These are phyloP conservation scores for Botrytis porri DNA, from an alignment of 2,329 filamentous ascomycete species.

Conservation along the genomic window DNA sequence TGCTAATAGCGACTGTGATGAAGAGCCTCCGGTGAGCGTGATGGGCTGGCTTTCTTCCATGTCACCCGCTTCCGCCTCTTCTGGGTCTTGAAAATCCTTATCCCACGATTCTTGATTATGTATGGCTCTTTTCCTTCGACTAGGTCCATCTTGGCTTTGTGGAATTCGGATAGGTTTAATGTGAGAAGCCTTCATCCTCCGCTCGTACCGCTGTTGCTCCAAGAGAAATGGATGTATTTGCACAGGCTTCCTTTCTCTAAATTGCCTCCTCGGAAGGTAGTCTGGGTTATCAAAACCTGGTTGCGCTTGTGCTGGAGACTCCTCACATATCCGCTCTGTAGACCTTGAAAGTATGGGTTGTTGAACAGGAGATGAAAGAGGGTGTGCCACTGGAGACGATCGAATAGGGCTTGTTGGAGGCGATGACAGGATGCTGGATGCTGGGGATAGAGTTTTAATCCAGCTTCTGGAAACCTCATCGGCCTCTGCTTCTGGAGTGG, in stretches of 20 bases:
- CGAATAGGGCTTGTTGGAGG: slow-evolving; percentile 22
- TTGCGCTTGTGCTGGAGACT: not conserved
- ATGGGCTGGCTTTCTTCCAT: slow-evolving; percentile 31
- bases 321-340: not conserved
- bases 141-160: slow-evolving; percentile 27
- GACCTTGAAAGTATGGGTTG: not conserved
- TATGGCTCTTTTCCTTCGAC: slow-evolving; percentile 18
- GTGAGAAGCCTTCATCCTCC: slow-evolving; percentile 33
- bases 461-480: slow-evolving; percentile 43
- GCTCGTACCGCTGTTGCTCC: slow-evolving; percentile 37
- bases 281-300: not conserved
- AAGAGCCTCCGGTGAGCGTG: slow-evolving; percentile 28
- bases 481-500: slow-evolving; percentile 17
- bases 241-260: slow-evolving; percentile 35
- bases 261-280: slow-evolving; percentile 4
- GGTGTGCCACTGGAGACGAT: slow-evolving; percentile 11
- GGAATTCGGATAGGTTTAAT: slow-evolving; percentile 34
- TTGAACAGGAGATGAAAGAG: not conserved
- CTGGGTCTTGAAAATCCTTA: slow-evolving; percentile 27
- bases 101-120: slow-evolving; percentile 30
- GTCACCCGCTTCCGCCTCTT: slow-evolving; percentile 16
- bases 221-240: slow-evolving; percentile 38
- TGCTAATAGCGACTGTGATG: slow-evolving; percentile 19
- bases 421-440: slow-evolving; percentile 35
- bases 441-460: slow-evolving; percentile 40